Evolutionary conservation across 225 moss, liverwort and hornwort species (phyloP).

Genomic region (Pleurozium schreberi): DNA sequence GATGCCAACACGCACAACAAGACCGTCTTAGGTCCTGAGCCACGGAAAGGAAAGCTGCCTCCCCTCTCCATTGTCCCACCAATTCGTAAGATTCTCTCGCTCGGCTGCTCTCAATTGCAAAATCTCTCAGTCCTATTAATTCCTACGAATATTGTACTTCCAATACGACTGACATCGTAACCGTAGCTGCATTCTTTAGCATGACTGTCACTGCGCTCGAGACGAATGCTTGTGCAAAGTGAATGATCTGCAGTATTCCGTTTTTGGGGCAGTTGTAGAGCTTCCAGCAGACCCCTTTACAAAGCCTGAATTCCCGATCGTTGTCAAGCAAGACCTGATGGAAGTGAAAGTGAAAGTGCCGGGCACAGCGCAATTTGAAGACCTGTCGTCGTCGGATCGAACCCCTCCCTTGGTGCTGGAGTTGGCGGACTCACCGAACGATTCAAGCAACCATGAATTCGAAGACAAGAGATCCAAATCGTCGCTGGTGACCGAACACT

Average conservation of each 20-base stretch:
- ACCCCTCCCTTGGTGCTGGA: neutral
- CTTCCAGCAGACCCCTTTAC: neutral
- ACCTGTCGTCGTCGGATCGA: neutral
- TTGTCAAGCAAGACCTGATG: neutral
- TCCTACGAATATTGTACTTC: neutral
- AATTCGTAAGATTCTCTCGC: slow-evolving; percentile 9
- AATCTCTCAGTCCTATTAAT: neutral
- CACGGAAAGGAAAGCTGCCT: slow-evolving; percentile 26
- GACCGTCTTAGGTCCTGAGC: neutral
- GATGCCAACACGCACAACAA: neutral
- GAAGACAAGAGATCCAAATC: slow-evolving; percentile 9
- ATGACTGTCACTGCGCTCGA: neutral
- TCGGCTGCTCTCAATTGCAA: neutral
- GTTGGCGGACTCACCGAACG: neutral
- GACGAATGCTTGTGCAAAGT: neutral
- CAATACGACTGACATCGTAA: neutral
- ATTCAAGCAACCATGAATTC: neutral
- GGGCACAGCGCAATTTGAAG: neutral
- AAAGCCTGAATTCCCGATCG: neutral
- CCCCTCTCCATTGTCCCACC: slow-evolving; percentile 14
- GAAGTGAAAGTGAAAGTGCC: neutral
- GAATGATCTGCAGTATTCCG: neutral
- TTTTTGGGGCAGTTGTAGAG: slow-evolving; percentile 11
- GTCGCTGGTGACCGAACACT: neutral
- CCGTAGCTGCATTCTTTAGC: neutral